These are phyloP conservation scores for Auxenochlorella pyrenoidosa DNA, from an alignment of 139 green algal species.

Conservation along the genomic window DNA sequence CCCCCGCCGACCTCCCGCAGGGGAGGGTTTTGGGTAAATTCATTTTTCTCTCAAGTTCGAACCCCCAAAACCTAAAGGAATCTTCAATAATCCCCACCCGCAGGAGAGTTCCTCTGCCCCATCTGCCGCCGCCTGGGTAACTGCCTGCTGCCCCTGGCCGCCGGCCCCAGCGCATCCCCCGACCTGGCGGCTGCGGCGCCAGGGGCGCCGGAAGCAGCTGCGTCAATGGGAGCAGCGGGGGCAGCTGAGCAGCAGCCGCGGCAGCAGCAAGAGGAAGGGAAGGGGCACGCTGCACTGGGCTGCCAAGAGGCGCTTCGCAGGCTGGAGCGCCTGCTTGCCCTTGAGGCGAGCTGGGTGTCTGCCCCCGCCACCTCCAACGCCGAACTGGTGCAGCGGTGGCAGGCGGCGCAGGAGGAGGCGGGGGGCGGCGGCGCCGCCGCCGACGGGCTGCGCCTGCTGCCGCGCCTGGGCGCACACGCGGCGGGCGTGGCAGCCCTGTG, in stretches of 20 bases:
- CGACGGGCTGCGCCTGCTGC: neutral
- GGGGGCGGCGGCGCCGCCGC: neutral
- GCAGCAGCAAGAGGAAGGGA: neutral
- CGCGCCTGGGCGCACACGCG: neutral
- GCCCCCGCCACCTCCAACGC: neutral
- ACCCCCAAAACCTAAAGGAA: too few species aligned
- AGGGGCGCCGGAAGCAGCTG: neutral
- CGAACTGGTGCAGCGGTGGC: neutral
- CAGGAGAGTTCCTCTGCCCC: conserved; percentile 30
- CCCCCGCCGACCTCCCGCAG: too few species aligned
- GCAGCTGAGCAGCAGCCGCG: neutral
- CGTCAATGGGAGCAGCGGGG: neutral
- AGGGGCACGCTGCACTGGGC: neutral
- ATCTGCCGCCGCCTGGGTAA: conserved; percentile 39
- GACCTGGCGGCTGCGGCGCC: neutral
- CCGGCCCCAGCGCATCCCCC: neutral
- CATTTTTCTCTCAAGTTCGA: too few species aligned
- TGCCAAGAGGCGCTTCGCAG: neutral
- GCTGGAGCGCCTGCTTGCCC: neutral
- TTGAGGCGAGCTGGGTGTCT: neutral
- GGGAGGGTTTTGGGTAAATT: too few species aligned
- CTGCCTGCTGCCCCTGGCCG: conserved; percentile 19
- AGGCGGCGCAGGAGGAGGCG: neutral
- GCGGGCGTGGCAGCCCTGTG: neutral
- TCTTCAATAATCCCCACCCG: too few species aligned